Evolutionary conservation across 2,329 filamentous ascomycete species (phyloP).

Genomic region (Penicillium sp.): DNA sequence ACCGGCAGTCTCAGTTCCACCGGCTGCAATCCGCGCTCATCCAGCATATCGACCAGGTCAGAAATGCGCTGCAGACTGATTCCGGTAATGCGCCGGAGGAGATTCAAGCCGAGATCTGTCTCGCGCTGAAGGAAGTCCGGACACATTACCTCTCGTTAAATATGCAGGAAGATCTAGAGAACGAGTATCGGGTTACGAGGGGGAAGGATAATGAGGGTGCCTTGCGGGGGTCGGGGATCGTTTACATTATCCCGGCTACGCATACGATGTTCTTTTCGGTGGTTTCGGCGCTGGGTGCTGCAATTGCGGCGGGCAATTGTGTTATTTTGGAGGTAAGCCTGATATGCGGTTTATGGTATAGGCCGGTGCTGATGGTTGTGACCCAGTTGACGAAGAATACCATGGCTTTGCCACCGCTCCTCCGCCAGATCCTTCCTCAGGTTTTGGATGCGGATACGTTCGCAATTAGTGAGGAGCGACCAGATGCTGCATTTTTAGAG

Average conservation of each 20-base stretch:
- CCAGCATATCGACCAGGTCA: conserved; percentile 33
- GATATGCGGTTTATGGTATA: neutral
- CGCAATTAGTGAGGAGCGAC: conserved; percentile 43
- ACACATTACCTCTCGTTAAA: conserved; percentile 30
- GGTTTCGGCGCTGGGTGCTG: conserved; percentile 51
- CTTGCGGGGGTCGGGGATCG: conserved; percentile 29
- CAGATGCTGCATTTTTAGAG: conserved; percentile 36
- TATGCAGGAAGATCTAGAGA: conserved; percentile 17
- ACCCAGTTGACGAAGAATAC: conserved; percentile 32
- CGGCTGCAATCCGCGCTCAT: conserved; percentile 41
- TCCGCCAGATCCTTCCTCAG: conserved; percentile 29
- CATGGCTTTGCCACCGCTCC: conserved; percentile 28
- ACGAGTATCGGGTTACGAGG: conserved; percentile 30
- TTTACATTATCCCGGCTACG: conserved; percentile 54
- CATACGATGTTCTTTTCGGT: conserved; percentile 57
- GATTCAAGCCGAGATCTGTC: conserved; percentile 33
- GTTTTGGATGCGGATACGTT: conserved; percentile 57
- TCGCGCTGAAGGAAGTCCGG: conserved; percentile 34
- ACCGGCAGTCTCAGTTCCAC: conserved; percentile 46
- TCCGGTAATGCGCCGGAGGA: conserved; percentile 37
- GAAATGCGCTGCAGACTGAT: conserved; percentile 39
- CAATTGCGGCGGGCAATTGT: conserved; percentile 58
- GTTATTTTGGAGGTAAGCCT: conserved; percentile 53
- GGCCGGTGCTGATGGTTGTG: neutral
- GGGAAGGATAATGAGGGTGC: conserved; percentile 27